Conservation (phyloP, 257 asterid genomes). For the Solanum phureja region DNA sequence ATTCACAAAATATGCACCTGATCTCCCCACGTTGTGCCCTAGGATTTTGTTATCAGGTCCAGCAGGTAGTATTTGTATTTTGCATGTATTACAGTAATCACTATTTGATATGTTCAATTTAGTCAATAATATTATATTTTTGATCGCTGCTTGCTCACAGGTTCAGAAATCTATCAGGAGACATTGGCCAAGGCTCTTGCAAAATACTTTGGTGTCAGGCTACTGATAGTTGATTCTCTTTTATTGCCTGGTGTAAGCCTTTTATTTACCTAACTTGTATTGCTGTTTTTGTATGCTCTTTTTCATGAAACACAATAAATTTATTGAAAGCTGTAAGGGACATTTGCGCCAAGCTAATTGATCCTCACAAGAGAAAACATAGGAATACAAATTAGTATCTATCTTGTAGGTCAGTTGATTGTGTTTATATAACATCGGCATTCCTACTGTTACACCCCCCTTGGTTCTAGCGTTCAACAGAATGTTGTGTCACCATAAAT, state of each 20-base stretch:
- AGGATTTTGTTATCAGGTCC: constrained; percentile 82
- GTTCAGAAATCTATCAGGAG: constrained; percentile 91
- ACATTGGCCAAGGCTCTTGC: constrained; percentile 73
- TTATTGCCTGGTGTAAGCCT: constrained; percentile 64
- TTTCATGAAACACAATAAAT: neutral
- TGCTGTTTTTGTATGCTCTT: neutral
- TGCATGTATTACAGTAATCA: neutral
- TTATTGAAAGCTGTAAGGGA: neutral
- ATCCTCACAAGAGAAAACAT: neutral
- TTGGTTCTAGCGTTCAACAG: neutral
- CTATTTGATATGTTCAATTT: constrained; percentile 10
- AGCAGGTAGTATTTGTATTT: constrained; percentile 40
- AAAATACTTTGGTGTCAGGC: constrained; percentile 44
- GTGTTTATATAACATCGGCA: neutral
- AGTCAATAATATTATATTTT: neutral
- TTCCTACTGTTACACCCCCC: neutral
- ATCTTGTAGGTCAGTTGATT: neutral
- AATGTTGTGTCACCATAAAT: neutral
- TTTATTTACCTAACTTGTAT: neutral
- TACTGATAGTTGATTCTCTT: constrained; percentile 65
- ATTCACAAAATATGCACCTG: constrained; percentile 43
- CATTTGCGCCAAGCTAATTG: neutral
- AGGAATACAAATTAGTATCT: neutral
- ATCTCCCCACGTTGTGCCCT: constrained; percentile 70
- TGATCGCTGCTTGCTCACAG: constrained; percentile 17